These are phyloP conservation scores for Eimeria mitis DNA, from an alignment of 169 alveolate species.

Conservation along the genomic window DNA sequence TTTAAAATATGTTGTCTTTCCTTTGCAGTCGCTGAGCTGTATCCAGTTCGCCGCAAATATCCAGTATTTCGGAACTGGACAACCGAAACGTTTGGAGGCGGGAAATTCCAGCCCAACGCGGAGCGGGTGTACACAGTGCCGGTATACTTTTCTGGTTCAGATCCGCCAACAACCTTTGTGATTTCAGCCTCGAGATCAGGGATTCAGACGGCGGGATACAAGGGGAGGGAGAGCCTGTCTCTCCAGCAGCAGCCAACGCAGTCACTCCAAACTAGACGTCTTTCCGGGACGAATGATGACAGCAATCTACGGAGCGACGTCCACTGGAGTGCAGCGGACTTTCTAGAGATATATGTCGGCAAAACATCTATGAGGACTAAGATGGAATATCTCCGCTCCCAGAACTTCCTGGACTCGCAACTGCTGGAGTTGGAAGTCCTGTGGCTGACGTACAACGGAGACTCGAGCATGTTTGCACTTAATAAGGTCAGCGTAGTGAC, in stretches of 20 bases:
- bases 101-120: not conserved
- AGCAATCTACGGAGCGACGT: not conserved
- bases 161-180: not conserved
- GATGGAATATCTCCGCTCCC: conserved; percentile 5
- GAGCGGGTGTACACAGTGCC: conserved; percentile 68
- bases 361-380: conserved; percentile 22
- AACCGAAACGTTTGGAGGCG: conserved; percentile 26
- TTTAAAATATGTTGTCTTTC: not conserved
- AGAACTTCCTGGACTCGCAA: conserved; percentile 66
- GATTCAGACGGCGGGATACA: not conserved
- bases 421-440: not conserved
- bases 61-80: conserved; percentile 32
- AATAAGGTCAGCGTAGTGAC: conserved; percentile 35
- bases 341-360: conserved; percentile 55
- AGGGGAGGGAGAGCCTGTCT: not conserved
- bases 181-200: not conserved
- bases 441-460: conserved; percentile 79
- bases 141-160: conserved; percentile 39
- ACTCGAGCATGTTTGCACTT: conserved; percentile 65
- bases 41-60: conserved; percentile 58
- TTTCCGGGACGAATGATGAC: not conserved
- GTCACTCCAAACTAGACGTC: not conserved
- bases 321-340: conserved; percentile 65
- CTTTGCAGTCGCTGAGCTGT: conserved; percentile 16
- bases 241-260: not conserved